Evolutionary conservation across 106 monocot species (phyloP), one percentile per base, ranked within the genome.

Genomic region (Allium sativum): DNA sequence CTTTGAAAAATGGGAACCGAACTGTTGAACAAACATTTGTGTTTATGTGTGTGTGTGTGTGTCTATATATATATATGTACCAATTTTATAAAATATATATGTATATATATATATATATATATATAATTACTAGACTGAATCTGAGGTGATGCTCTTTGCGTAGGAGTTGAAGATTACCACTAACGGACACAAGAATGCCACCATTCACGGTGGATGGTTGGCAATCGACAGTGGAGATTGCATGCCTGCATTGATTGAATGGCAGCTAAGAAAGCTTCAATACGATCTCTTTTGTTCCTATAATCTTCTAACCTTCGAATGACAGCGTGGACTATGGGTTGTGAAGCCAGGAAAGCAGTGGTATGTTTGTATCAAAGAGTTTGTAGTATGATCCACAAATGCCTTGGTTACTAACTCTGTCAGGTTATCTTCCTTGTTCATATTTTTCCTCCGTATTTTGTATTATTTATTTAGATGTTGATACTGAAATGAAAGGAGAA

Each of bases 361-460:
- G 21, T 0, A 78, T 53, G 66, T 66, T 60, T 19, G 72, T 66
- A 58, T 86, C 81, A 43, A 86, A 86, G 31, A 77, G 70, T 19
- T 63, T 51, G 81, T 78, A 86, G 75, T 86, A 86, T 86, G 78
- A 8, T 78, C 81, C 16, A 86, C 85, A 61, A 86, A 86, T 40
- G 81, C 81, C 72, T 65, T 75, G 11, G 78, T 78, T 53, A 81
- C 81, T 66, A 62, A 12, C 64, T 82, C 82, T 1, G 44, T 7
- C 48, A 71, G 77, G 47, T 20, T 56, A 9, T 64, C 55, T 18
- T 48, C 53, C 4, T 67, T 54, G 53, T 54, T 17, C 53, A 54
- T 54, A 59, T 45, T 21, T 12, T 54, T 54, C 18, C 53, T 17
- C 18, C 53, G n/a, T n/a, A n/a, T n/a, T n/a, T n/a, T n/a, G n/a